Evolutionary conservation across 176 grass and related monocot species (phyloP), one percentile per base, ranked within the genome.

Genomic region (Oryza rufipogon): DNA sequence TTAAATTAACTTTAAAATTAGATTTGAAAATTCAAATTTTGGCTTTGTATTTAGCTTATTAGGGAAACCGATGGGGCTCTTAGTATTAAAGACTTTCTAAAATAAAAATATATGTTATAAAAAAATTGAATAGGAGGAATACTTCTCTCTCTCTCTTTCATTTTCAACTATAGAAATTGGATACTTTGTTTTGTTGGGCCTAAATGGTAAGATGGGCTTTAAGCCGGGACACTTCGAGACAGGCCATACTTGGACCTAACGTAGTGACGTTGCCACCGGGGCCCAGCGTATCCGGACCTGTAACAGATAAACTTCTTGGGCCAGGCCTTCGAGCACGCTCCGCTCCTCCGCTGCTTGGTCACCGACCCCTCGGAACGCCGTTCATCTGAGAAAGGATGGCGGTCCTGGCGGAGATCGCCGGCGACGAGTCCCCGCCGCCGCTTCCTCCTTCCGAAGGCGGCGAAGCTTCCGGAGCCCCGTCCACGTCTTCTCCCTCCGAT

Each of bases 391-490:
- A 77, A 45, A 58, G 6, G 17, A 58, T 58, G 15, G 19, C 15
- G 54, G 54, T 51, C 1, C 80, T 92, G 91, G 71, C 76, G 87
- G 91, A 92, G 83, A 88, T 86, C 33, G 70, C 83, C 87, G 83
- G 52, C 75, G 90, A 83, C 75, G 79, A 80, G 74, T 67, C 41
- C 28, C 28, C 49, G 1, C 26, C 68, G 14, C 26, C 63, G 15
- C 78, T 60, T 39, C 39, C 76, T 2, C 34, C 75, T 74, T 66
- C 74, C 48, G 49, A 16, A 2, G 8, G 74, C 3, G 68, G 61
- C 0, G 74, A 82, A 9, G 28, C 15, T 42, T 82, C 83, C 3
- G 7, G 15, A 19, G 28, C 23, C 15, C 22, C 28, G 58, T 61
- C 10, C 56, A 11, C 79, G 16, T 51, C 83, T 38, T 4, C 74